Evolutionary conservation across 1,139 yeast genomes (phyloP).

Genomic region (Schizosaccharomyces versatilis): DNA sequence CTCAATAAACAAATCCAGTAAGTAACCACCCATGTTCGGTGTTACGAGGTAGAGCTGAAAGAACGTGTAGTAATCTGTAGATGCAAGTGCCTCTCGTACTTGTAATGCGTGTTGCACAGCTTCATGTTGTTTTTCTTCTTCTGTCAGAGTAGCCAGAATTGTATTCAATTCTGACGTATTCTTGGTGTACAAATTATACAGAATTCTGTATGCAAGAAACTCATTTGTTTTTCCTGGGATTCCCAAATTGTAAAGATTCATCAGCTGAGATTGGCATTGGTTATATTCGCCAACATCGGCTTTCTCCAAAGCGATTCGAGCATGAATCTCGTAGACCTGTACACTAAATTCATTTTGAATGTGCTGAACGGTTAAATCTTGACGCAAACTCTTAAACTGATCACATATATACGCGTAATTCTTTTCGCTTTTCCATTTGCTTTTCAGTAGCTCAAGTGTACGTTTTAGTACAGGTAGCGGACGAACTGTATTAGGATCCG

Average conservation of each 20-base stretch:
- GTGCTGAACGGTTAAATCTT: slow-evolving; percentile 82
- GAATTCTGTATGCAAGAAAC: slow-evolving; percentile 50
- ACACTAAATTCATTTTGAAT: slow-evolving; percentile 60
- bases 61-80: slow-evolving; percentile 29
- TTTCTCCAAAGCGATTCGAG: slow-evolving; percentile 54
- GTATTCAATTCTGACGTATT: slow-evolving; percentile 24
- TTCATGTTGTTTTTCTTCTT: slow-evolving; percentile 15
- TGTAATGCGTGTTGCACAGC: slow-evolving; percentile 26
- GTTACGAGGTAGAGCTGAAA: slow-evolving; percentile 25
- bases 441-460: slow-evolving; percentile 34
- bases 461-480: slow-evolving; percentile 41
- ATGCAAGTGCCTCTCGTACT: slow-evolving; percentile 24
- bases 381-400: slow-evolving; percentile 78
- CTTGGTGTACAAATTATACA: slow-evolving; percentile 60
- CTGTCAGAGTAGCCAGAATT: slow-evolving; percentile 16
- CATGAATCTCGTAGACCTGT: slow-evolving; percentile 64
- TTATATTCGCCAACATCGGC: slow-evolving; percentile 83
- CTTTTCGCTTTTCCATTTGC: slow-evolving; percentile 32
- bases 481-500: slow-evolving; percentile 64
- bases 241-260: slow-evolving; percentile 20
- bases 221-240: slow-evolving; percentile 26
- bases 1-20: slow-evolving; percentile 28
- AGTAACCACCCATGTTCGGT: slow-evolving; percentile 23
- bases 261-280: slow-evolving; percentile 72
- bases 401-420: slow-evolving; percentile 61